phyloP scores from a whole-genome alignment of 2,329 filamentous ascomycete genomes.

The Pseudogymnoascus sp. region DNA sequence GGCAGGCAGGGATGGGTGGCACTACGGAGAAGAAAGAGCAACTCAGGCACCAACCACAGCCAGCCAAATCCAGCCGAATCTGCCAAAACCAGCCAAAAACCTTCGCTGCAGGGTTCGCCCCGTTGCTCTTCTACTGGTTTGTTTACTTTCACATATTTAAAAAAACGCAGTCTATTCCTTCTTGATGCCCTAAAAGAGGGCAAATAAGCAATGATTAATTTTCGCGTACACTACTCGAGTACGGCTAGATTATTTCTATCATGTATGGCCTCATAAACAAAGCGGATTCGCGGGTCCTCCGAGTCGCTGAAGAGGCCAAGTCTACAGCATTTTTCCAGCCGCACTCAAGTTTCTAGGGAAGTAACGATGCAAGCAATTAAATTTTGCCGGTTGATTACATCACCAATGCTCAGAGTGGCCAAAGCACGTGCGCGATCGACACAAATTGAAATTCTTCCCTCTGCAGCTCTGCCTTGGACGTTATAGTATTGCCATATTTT shows the following conservation, averaged over 20 bases:
- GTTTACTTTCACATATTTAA: not conserved
- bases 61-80: not conserved
- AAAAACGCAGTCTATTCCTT: not conserved
- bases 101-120: not conserved
- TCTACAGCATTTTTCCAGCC: not conserved
- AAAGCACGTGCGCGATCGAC: not conserved
- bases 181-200: not conserved
- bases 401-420: not conserved
- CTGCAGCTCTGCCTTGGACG: not conserved
- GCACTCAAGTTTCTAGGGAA: not conserved
- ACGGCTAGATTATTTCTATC: not conserved
- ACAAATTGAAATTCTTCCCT: not conserved
- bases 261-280: not conserved
- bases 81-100: not conserved
- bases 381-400: not conserved
- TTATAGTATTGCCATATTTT: not conserved
- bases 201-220: not conserved
- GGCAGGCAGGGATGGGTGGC: not conserved
- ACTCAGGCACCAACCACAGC: conserved; percentile 2
- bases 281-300: not conserved
- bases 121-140: not conserved
- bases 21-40: not conserved
- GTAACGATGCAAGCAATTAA: not conserved
- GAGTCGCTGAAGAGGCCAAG: not conserved
- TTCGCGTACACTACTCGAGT: not conserved